Evolutionary conservation across 202 grass and related monocot species (phyloP), one percentile per base, ranked within the genome.

Genomic region (Alloteropsis angusta): DNA sequence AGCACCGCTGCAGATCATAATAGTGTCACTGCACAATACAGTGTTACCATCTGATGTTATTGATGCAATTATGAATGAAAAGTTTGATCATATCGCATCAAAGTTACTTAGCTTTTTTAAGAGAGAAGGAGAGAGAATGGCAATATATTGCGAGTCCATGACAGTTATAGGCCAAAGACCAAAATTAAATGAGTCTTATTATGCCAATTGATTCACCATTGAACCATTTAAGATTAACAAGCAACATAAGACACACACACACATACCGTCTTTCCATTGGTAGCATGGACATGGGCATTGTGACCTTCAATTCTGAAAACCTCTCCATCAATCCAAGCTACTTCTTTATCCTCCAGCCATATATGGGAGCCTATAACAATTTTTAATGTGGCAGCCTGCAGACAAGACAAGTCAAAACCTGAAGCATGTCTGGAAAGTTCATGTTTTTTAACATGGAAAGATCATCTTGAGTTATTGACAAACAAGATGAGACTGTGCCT

Each of bases 241-340:
- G 77, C 6, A 57, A 62, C 65, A 77, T 65, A 68, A 82, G 16
- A 54, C 42, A 53, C 15, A 65, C 28, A 65, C 28, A 30, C 28
- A 3, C 64, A 25, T 91, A 97, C 94, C 55, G 41, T 93, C 65
- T 93, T 97, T 74, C 94, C 94, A 43, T 87, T 84, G 35, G 88
- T 91, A 80, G 83, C 71, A 60, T 65, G 88, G 35, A 93, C 88
- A 81, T 88, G 88, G 39, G 64, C 86, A 53, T 88, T 79, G 53
- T 11, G 71, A 72, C 68, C 84, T 80, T 88, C 80, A 19, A 88
- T 89, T 52, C 59, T 60, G 81, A 85, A 85, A 76, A 97, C 84
- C 67, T 97, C 91, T 18, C 91, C 94, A 86, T 91, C 88, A 68
- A 97, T 93, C 94, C 94, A 97, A 81, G 89, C 82, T 75, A 86